Base-by-base conservation (phyloP, 2,329 filamentous ascomycete genomes). In the Aspergillus fumigatus region DNA sequence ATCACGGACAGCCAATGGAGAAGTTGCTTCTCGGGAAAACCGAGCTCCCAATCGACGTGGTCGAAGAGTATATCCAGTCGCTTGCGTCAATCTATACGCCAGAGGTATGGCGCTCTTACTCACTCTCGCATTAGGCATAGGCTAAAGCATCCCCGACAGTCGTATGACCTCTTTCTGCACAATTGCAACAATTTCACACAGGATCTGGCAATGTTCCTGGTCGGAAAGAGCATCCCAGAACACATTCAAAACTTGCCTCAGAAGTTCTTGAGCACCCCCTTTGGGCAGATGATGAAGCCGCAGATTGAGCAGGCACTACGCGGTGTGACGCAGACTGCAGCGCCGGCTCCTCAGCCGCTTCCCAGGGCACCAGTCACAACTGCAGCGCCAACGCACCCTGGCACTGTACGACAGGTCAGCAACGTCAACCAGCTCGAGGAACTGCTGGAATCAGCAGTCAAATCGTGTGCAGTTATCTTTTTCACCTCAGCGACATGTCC, bases 121-220 rank as follows among this genome's bases (percentile, higher is more conserved):
- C 40, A 17, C 9, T 41, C 3, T 26, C 3, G 10, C 19, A 41
- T 10, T 2, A n/a, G 21, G 7, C 40, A 32, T 8, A 23, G 5
- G n/a, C n/a, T 54, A 45, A 25, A 59, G 55, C 61, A 57, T 64
- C 50, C 52, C 8, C 26, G 8, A 19, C 62, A 91, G 84, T 89
- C 90, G 0, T 97, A 97, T 68, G 91, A 97, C 69, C 78, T 97
- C 4, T 96, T 90, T 77, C 65, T 84, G 27, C 92, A 97, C 74
- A 99, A 99, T 71, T 97, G 93, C 79, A 99, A 97, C 77, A 97
- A 97, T 73, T 99, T 97, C 74, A 90, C 89, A 3, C 93, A 97
- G 68, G 92, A 96, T 59, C 87, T 97, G 63, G 80, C 90, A 60
- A 94, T 90, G 73, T 97, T 97, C 61, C 79, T 97, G 0, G 79